Evolutionary conservation across 164 flowering plant genomes (phyloP).

Genomic region (Liriodendron chinense): DNA sequence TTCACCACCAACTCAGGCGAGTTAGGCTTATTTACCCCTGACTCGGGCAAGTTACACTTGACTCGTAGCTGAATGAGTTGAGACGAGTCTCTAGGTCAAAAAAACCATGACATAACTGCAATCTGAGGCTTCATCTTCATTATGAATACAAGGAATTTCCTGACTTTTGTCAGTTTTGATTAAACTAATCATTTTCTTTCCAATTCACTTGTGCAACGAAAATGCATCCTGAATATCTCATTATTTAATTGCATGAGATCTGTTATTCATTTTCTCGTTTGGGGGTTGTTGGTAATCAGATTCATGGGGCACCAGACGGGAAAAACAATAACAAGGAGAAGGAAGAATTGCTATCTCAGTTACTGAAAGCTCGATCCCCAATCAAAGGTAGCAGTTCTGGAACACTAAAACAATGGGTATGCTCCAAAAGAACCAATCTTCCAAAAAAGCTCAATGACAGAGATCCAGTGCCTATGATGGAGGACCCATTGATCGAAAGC

Average conservation of each 20-base stretch:
- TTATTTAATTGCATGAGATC: slow-evolving; percentile 4
- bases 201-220: no score
- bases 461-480: slow-evolving; percentile 19
- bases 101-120: no score
- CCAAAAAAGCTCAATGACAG: slow-evolving; percentile 33
- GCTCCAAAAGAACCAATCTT: slow-evolving; percentile 52
- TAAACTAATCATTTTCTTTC: no score
- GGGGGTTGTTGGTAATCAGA: slow-evolving; percentile 32
- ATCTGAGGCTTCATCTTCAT: no score
- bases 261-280: slow-evolving; percentile 4
- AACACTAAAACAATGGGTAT: slow-evolving; percentile 44
- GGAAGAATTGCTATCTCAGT: slow-evolving; percentile 22
- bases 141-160: no score
- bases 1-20: no score
- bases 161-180: no score
- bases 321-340: slow-evolving; percentile 20
- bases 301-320: slow-evolving; percentile 20
- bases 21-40: no score
- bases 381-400: slow-evolving; percentile 31
- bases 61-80: no score
- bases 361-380: slow-evolving; percentile 24
- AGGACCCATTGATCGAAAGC: slow-evolving; percentile 24
- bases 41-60: no score
- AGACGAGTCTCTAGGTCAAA: no score
- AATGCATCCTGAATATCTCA: no score